Evolutionary conservation across 306 rosid species (phyloP).

Genomic region (Cercis canadensis): DNA sequence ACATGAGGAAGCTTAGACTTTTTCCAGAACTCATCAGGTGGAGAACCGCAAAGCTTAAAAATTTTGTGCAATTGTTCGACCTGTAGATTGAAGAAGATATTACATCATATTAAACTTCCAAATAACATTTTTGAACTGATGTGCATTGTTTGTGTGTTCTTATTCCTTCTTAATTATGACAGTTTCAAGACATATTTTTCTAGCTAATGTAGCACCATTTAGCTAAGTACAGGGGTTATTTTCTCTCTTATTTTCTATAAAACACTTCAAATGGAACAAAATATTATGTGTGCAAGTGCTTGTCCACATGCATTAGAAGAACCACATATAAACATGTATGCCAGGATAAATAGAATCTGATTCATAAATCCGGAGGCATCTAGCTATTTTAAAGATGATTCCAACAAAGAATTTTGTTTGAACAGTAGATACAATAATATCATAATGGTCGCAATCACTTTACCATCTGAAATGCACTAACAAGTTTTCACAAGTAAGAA

Average conservation of each 20-base stretch:
- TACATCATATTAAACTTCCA: conserved; percentile 17
- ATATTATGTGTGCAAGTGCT: background rate
- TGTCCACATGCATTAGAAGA: background rate
- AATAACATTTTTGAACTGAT: background rate
- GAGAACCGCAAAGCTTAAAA: conserved; percentile 93
- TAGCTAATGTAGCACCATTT: too few species aligned
- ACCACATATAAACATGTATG: too few species aligned
- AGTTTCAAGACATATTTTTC: conserved; percentile 5
- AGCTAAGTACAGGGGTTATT: conserved; percentile 2
- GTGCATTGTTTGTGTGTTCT: conserved; percentile 6
- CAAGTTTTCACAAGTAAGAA: too few species aligned
- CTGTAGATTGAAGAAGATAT: conserved; percentile 45
- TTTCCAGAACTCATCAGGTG: conserved; percentile 89
- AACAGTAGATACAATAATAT: too few species aligned
- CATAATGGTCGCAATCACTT: too few species aligned
- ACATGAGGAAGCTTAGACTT: conserved; percentile 84
- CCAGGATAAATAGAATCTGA: too few species aligned
- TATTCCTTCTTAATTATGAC: background rate
- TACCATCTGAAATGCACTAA: too few species aligned
- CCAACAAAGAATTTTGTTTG: too few species aligned
- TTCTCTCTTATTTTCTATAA: background rate
- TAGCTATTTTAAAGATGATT: too few species aligned
- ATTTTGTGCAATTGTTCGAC: conserved; percentile 96
- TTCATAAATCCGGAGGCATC: too few species aligned
- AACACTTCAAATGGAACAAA: background rate